A percentile compares a stretch with the other conserved stretches of the same genome.
These are phyloP conservation scores for Leucosporidium scottii DNA, from an alignment of 768 basidiomycete genomes.

Conservation along the genomic window DNA sequence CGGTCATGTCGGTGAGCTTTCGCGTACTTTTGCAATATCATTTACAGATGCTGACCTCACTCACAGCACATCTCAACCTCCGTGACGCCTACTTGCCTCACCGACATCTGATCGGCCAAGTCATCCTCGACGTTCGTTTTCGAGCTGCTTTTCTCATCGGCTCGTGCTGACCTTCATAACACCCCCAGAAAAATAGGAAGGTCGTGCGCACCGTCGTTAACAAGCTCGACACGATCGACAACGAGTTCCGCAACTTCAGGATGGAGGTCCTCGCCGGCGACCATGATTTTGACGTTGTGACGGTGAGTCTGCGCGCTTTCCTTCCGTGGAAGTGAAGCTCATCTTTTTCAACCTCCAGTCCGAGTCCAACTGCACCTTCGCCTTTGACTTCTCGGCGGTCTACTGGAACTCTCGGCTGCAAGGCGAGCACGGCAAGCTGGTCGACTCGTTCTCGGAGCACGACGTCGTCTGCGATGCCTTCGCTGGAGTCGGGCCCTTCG, in stretches of 20 bases:
- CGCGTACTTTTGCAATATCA: too few species aligned
- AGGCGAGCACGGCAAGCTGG: constrained; percentile 81
- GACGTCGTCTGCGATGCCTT: constrained; percentile 89
- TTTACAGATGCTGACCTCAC: too few species aligned
- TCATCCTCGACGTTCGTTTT: constrained; percentile 73
- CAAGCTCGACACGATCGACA: constrained; percentile 79
- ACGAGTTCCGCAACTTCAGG: constrained; percentile 80
- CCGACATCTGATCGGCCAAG: constrained; percentile 81
- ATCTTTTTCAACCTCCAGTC: constrained; percentile 47
- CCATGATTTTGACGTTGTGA: constrained; percentile 73
- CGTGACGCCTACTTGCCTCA: constrained; percentile 84
- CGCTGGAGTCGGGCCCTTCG: constrained; percentile 95
- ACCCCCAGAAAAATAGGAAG: constrained; percentile 68
- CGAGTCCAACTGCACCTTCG: constrained; percentile 79
- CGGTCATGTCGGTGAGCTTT: constrained; percentile 74
- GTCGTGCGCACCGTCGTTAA: constrained; percentile 74
- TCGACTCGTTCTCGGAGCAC: constrained; percentile 56
- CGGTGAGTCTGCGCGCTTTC: constrained; percentile 50
- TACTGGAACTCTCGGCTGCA: constrained; percentile 98
- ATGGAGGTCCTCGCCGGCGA: constrained; percentile 97
- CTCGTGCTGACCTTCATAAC: background rate
- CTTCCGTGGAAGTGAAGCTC: background rate
- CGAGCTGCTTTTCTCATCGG: background rate
- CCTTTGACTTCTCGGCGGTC: constrained; percentile 87
- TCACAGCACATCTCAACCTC: constrained; percentile 80